Evolutionary conservation across 352 stramenopile species (phyloP).

Genomic region (Phytopythium ostracodes): DNA sequence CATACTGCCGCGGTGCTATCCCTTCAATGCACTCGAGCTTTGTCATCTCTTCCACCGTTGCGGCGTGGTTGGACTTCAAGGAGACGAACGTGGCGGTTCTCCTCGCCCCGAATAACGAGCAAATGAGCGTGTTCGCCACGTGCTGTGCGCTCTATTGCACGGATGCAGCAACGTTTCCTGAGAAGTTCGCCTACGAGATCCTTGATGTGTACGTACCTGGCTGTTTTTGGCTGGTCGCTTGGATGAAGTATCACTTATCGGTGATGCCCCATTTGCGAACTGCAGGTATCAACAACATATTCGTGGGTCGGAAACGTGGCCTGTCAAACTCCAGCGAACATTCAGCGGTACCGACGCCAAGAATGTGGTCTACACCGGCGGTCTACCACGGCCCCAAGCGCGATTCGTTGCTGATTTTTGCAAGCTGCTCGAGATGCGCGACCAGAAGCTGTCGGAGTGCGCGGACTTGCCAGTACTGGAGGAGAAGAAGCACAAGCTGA

Average conservation of each 20-base stretch:
- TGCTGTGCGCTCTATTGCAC: slow-evolving; percentile 83
- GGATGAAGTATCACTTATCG: not conserved
- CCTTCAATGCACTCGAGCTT: slow-evolving; percentile 86
- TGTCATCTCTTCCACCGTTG: slow-evolving; percentile 75
- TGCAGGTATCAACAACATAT: slow-evolving; percentile 60
- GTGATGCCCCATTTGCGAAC: not conserved
- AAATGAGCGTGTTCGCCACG: slow-evolving; percentile 87
- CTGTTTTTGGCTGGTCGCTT: not conserved
- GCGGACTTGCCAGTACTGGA: slow-evolving; percentile 36
- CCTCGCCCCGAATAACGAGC: slow-evolving; percentile 79
- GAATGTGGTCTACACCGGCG: slow-evolving; percentile 64
- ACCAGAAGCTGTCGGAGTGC: slow-evolving; percentile 50
- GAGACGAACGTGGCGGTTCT: slow-evolving; percentile 74
- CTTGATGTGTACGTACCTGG: slow-evolving; percentile 49
- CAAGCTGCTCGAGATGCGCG: slow-evolving; percentile 69
- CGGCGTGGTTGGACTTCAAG: slow-evolving; percentile 79
- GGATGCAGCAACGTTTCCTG: slow-evolving; percentile 53
- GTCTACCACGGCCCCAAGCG: slow-evolving; percentile 63
- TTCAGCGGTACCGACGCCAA: slow-evolving; percentile 70
- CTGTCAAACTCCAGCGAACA: slow-evolving; percentile 68
- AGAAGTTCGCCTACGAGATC: slow-evolving; percentile 67
- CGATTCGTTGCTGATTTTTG: slow-evolving; percentile 80
- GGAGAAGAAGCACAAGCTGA: slow-evolving; percentile 80
- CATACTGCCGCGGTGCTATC: slow-evolving; percentile 60
- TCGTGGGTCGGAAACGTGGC: slow-evolving; percentile 67